A percentile compares a stretch with the other conserved stretches of the same genome.
Evolutionary conservation across 1,284 basidiomycete species (phyloP).

Genomic region (Baeospora myosura): DNA sequence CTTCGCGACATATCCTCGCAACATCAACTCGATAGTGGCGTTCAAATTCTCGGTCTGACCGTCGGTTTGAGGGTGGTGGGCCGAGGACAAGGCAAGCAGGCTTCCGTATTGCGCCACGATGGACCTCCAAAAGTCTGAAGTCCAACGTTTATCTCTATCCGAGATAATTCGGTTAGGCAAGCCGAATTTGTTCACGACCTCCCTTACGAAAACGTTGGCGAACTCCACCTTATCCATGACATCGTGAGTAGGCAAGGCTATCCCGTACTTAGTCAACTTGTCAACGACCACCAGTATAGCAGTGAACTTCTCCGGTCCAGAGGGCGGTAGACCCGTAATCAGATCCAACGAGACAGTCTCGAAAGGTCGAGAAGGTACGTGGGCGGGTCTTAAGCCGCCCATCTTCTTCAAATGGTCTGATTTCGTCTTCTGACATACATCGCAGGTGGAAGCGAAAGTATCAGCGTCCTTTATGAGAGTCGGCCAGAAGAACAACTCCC

Average conservation of each 20-base stretch:
- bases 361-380: constrained; percentile 5
- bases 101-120: constrained; percentile 2
- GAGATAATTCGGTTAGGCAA: constrained; percentile 11
- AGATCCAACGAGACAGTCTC: constrained; percentile 4
- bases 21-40: constrained; percentile 17
- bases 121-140: constrained; percentile 12
- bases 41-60: constrained; percentile 21
- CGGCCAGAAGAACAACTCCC: constrained; percentile 5
- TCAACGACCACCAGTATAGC: constrained; percentile 30
- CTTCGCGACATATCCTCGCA: constrained; percentile 16
- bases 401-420: not conserved
- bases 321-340: constrained; percentile 5
- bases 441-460: not conserved
- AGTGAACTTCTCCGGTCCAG: constrained; percentile 5
- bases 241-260: constrained; percentile 25
- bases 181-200: constrained; percentile 10
- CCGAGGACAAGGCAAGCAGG: constrained; percentile 9
- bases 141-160: constrained; percentile 13
- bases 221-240: constrained; percentile 9
- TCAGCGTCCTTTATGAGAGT: constrained; percentile 3
- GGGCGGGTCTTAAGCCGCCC: constrained; percentile 6
- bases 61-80: constrained; percentile 2
- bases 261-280: constrained; percentile 29
- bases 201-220: constrained; percentile 9
- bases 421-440: constrained; percentile 6